These are phyloP conservation scores for Suillus lakei DNA, from an alignment of 768 basidiomycete species.

Conservation along the genomic window DNA sequence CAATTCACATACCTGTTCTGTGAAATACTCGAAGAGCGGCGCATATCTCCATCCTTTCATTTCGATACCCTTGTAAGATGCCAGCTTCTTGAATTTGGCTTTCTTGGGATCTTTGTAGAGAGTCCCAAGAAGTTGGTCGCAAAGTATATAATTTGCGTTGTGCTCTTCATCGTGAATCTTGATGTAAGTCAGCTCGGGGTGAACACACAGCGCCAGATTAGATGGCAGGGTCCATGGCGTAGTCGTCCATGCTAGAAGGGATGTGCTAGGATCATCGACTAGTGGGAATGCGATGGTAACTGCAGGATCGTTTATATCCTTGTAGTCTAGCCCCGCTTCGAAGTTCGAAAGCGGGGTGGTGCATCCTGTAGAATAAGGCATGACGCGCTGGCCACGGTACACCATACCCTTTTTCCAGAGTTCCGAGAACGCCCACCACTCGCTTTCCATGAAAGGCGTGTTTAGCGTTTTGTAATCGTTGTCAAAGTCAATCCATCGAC, in stretches of 20 bases:
- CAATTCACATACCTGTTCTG: constrained; percentile 70
- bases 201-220: constrained; percentile 93
- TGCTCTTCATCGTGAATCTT: constrained; percentile 93
- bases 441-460: constrained; percentile 92
- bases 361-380: constrained; percentile 98
- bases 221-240: constrained; percentile 99
- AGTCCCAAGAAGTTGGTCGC: constrained; percentile 83
- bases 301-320: constrained; percentile 93
- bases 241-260: constrained; percentile 96
- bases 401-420: constrained; percentile 93
- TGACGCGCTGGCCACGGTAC: constrained; percentile 91
- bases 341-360: constrained; percentile 98
- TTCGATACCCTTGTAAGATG: constrained; percentile 85
- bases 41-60: constrained; percentile 97
- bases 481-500: constrained; percentile 99
- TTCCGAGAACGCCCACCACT: constrained; percentile 98
- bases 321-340: constrained; percentile 91
- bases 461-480: constrained; percentile 99
- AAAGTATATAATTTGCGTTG: constrained; percentile 88
- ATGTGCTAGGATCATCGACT: constrained; percentile 89
- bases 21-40: constrained; percentile 96
- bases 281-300: constrained; percentile 94
- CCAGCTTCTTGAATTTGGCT: constrained; percentile 92
- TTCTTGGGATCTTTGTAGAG: constrained; percentile 98
- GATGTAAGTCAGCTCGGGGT: constrained; percentile 95